These are phyloP conservation scores for Boletus sp. DNA, from an alignment of 1,284 basidiomycete genomes.

Conservation along the genomic window DNA sequence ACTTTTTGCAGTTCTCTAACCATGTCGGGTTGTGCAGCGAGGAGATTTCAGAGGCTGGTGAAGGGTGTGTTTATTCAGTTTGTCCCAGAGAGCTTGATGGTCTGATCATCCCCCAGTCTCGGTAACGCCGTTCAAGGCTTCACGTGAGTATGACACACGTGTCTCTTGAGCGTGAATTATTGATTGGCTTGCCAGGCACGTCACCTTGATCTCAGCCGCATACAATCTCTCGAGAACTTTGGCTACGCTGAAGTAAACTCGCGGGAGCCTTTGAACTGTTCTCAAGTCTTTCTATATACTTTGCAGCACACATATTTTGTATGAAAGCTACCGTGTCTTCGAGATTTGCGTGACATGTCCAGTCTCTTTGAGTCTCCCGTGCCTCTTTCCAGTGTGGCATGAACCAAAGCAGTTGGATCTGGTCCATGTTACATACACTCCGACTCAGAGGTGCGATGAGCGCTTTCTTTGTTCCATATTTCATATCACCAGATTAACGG, in stretches of 20 bases:
- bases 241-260: constrained; percentile 16
- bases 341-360: too few relatives aligned
- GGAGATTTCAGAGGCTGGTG: constrained; percentile 75
- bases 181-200: constrained; percentile 48
- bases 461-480: too few relatives aligned
- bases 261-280: background rate
- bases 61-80: constrained; percentile 48
- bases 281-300: background rate
- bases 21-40: constrained; percentile 85
- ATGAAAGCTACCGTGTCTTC: too few relatives aligned
- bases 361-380: too few relatives aligned
- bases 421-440: too few relatives aligned
- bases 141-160: constrained; percentile 50
- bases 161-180: background rate
- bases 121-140: constrained; percentile 86
- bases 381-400: too few relatives aligned
- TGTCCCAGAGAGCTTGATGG: background rate
- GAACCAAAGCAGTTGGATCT: too few relatives aligned
- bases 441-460: too few relatives aligned
- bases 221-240: constrained; percentile 73
- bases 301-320: too few relatives aligned
- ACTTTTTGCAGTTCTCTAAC: constrained; percentile 78
- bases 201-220: constrained; percentile 78
- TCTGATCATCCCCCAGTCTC: constrained; percentile 40
- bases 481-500: too few relatives aligned